Conservation (phyloP, 345 rosid genomes). For the rapeseed (Brassica napus) region Da-Ae NC_063439.1:18501501-18502000, state of each 20-base stretch:
- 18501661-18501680: slow-evolving; percentile 17
- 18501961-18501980: slow-evolving; percentile 14
- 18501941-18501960: slow-evolving; percentile 5
- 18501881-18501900: neutral
- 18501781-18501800: neutral
- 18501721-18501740: slow-evolving; percentile 30
- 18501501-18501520: slow-evolving; percentile 41
- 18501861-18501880: slow-evolving; percentile 18
- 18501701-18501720: slow-evolving; percentile 25
- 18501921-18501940: slow-evolving; percentile 16
- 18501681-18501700: slow-evolving; percentile 38
- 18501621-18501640: slow-evolving; percentile 43
- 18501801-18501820: slow-evolving; percentile 9
- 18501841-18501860: neutral
- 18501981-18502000: slow-evolving; percentile 4
- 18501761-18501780: slow-evolving; percentile 36
- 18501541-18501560: slow-evolving; percentile 47
- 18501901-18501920: neutral
- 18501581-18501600: slow-evolving; percentile 37
- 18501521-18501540: slow-evolving; percentile 55
- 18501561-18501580: slow-evolving; percentile 59
- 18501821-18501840: neutral
- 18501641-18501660: slow-evolving; percentile 22
- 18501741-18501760: slow-evolving; percentile 36
- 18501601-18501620: slow-evolving; percentile 17